phyloP scores from a whole-genome alignment of 148 eudicot genomes.

The Gaultheria prostrata region DNA sequence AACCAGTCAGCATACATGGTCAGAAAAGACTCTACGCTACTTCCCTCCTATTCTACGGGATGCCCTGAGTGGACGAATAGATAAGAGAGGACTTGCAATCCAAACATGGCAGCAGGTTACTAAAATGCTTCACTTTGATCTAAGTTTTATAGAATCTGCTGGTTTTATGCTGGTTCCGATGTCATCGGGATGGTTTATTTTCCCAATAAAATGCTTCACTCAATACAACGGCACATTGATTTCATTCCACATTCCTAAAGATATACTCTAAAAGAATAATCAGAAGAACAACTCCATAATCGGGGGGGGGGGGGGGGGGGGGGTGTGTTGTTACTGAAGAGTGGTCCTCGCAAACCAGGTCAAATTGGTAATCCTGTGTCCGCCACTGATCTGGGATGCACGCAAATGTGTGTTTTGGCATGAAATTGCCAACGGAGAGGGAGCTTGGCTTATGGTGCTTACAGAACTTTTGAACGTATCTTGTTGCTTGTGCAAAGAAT shows the following conservation, averaged over 20 bases:
- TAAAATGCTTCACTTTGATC: conserved; percentile 8
- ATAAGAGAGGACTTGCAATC: conserved; percentile 71
- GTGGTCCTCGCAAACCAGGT: too few relatives aligned
- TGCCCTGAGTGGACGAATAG: conserved; percentile 67
- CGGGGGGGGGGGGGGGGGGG: too few relatives aligned
- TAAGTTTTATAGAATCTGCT: background rate
- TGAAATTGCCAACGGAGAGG: too few relatives aligned
- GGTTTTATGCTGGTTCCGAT: background rate
- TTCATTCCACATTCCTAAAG: too few relatives aligned
- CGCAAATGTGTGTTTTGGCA: too few relatives aligned
- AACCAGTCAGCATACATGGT: conserved; percentile 94
- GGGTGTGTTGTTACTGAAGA: too few relatives aligned
- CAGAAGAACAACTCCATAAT: too few relatives aligned
- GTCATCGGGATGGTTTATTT: background rate
- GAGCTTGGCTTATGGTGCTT: too few relatives aligned
- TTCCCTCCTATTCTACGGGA: conserved; percentile 83
- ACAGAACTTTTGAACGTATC: background rate
- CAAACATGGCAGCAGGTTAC: conserved; percentile 97
- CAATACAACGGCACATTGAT: too few relatives aligned
- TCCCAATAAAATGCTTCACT: background rate
- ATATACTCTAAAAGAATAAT: too few relatives aligned
- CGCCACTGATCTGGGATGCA: too few relatives aligned
- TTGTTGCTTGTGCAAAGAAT: background rate
- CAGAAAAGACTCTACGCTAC: conserved; percentile 82
- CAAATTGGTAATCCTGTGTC: too few relatives aligned